Base-by-base conservation (phyloP, 1,284 basidiomycete species). In the Moniliophthora roreri region DNA sequence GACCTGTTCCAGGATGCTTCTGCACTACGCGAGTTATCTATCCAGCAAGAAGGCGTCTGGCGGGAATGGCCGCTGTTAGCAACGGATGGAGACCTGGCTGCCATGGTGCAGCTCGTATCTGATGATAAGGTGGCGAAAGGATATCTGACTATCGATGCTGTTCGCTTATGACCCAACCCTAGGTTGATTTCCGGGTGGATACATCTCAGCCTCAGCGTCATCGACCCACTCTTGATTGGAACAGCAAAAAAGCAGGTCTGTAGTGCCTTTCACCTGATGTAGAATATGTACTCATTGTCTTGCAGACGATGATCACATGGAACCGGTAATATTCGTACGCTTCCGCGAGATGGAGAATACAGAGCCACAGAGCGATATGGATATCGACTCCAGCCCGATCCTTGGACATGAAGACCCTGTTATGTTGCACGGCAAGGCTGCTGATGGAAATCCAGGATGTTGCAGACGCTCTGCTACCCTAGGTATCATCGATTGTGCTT, bases 201-300 rank as follows among this genome's bases (percentile, higher is more conserved):
- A 82, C 82, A 1, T 72, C 78, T n/a, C 77, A 78, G 53, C 74
- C 83, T 4, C 80, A 76, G 58, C 67, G 70, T 16, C 78, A 78
- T 21, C 78, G 86, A 8, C 61, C 70, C 11, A 69, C 65, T 11
- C 70, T 91, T 26, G 87, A 91, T 63, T 88, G 87, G 84, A 89
- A 92, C 59, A 92, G 90, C 69, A 91, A 91, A 74, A 91, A 87
- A 75, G 86, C 89, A 59, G 87, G 90, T 85, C 52, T 58, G 75
- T 68, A 15, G 10, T 48, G 15, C 26, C 41, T 4, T 51, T 26
- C 20, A 41, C 26, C 49, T 34, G 13, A 48, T 44, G 34, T 41
- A 26, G 48, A 50, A 4, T 13, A 24, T 24, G 38, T 41, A 52
- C n/a, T 53, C 44, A 47, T 32, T 49, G n/a, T 15, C 41, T 35